Evolutionary conservation across 2,329 filamentous ascomycete species (phyloP), one percentile per base, ranked within the genome.

Genomic region (Ploettnerulaceae sp.): DNA sequence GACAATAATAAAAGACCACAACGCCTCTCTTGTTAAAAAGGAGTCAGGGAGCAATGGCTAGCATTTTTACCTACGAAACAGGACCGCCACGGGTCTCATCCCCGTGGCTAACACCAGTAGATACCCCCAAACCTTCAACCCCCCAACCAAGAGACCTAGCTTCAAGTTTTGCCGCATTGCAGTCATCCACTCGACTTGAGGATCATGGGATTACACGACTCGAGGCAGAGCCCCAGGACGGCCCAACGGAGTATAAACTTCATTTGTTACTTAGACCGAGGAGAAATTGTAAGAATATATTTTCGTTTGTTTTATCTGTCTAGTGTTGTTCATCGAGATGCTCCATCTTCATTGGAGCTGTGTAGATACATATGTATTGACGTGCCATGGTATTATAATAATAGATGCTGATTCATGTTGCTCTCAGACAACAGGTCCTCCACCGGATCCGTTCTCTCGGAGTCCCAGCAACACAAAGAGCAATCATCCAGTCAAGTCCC

Each of bases 161-260:
- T 28, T 12, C 42, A 5, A 24, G 32, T 49, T 56, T 60, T 62
- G 32, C n/a, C 49, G 51, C 49, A 55, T 45, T 51, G 3, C 55
- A 61, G 15, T 65, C 65, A 43, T 62, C 69, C 5, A 70, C 69
- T n/a, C 58, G 73, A 6, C 67, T 79, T 9, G 74, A 74, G 4
- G 77, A 84, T 45, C 82, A 80, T 63, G 78, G 76, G 1, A 78
- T 93, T 35, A 84, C 82, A 34, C 88, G 84, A 60, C 71, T 98
- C 12, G 84, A 90, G 53, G 84, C 91, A 9, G 93, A 98, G 65
- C 91, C 91, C 5, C 90, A 97, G 63, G 84, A 94, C 53, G 93
- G 93, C 0, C 89, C 93, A 14, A 94, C 88, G 0, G 93, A 98
- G 68, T 98, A 98, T 69, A 98, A 98, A 66, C 70, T 98, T 33